Conservation (phyloP, 83 land plant genomes). For the Diphasiastrum complanatum region DNA sequence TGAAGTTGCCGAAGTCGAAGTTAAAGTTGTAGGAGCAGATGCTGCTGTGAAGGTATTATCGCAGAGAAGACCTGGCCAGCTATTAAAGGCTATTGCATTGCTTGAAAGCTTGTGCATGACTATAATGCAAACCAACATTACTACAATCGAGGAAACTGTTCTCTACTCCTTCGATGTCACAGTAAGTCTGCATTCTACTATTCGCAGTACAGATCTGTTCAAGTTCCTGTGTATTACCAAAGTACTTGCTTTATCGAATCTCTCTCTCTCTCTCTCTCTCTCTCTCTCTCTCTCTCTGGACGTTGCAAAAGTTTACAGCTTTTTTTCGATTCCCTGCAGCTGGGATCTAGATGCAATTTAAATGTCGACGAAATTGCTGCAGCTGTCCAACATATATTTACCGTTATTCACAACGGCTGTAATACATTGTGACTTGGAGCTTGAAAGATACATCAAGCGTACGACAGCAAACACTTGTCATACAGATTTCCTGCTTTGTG, state of each 20-base stretch:
- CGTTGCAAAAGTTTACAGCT: background rate
- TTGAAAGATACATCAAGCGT: too few species aligned
- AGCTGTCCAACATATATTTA: background rate
- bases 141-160: slow-evolving; percentile 19
- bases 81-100: slow-evolving; percentile 10
- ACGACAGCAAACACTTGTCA: too few species aligned
- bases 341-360: background rate
- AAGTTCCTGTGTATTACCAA: too few species aligned
- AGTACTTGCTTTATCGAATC: too few species aligned
- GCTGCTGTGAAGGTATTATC: slow-evolving; percentile 15
- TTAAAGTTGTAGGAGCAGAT: slow-evolving; percentile 14
- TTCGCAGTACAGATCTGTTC: background rate
- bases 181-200: background rate
- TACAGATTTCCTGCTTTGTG: too few species aligned
- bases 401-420: background rate
- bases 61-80: slow-evolving; percentile 19
- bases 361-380: slow-evolving; percentile 3
- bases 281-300: too few species aligned
- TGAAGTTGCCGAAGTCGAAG: slow-evolving; percentile 20
- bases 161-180: slow-evolving; percentile 16
- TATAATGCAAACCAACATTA: slow-evolving; percentile 15
- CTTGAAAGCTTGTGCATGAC: slow-evolving; percentile 11
- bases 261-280: too few species aligned
- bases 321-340: background rate
- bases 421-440: too few species aligned